Percentiles rank a stretch among this genome's conserved stretches.
phyloP scores from a whole-genome alignment of 345 rosid species.

The Rhizophora mangle region DNA sequence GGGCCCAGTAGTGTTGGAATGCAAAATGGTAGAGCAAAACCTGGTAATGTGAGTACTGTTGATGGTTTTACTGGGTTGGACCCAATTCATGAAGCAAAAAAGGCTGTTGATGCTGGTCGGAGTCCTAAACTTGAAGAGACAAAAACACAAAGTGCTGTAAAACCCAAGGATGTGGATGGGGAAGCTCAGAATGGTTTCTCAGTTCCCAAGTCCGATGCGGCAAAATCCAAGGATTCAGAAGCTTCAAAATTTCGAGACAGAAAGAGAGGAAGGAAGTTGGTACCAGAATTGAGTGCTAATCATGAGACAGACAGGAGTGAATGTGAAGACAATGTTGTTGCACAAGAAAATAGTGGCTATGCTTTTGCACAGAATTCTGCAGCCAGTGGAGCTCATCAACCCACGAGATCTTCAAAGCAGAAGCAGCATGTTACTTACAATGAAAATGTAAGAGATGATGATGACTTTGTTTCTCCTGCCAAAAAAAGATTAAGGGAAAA shows the following conservation, averaged over 20 bases:
- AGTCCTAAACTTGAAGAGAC: conserved; percentile 28
- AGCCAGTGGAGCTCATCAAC: conserved; percentile 19
- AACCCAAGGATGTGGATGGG: conserved; percentile 12
- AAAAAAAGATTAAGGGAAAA: conserved; percentile 38
- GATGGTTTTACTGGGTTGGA: conserved; percentile 21
- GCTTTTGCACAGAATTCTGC: conserved; percentile 20
- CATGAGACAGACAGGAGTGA: conserved; percentile 29
- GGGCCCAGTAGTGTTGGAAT: conserved; percentile 32
- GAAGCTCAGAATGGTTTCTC: conserved; percentile 27
- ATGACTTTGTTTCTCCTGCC: conserved; percentile 27
- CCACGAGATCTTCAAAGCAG: conserved; percentile 51
- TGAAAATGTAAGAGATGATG: conserved; percentile 31
- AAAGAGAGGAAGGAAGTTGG: conserved; percentile 39
- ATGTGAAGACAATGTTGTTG: conserved; percentile 21
- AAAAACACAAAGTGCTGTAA: conserved; percentile 10
- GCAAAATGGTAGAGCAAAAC: conserved; percentile 31
- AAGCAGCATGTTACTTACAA: conserved; percentile 36
- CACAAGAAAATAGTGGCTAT: conserved; percentile 24
- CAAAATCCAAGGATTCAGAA: conserved; percentile 23
- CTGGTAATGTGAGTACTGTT: conserved; percentile 19
- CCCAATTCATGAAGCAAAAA: conserved; percentile 14
- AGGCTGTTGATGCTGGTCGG: conserved; percentile 17
- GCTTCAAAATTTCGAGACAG: conserved; percentile 23
- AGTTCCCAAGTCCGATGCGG: conserved; percentile 13
- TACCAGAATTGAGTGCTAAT: conserved; percentile 35